These are phyloP conservation scores for Dillenia turbinata DNA, from an alignment of 164 flowering plant genomes.

Conservation along the genomic window DNA sequence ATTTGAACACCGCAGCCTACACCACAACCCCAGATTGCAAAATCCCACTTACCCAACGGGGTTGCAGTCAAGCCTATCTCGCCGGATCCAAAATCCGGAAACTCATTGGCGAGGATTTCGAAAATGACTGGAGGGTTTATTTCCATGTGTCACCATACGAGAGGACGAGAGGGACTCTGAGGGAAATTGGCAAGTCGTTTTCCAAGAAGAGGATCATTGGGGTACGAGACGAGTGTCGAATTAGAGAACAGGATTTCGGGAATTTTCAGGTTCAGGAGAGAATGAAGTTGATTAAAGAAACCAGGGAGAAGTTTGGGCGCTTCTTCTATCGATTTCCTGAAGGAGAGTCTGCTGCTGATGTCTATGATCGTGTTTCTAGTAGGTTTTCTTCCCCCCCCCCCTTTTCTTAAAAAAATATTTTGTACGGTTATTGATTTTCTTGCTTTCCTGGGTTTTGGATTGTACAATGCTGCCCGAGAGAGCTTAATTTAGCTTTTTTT, in stretches of 20 bases:
- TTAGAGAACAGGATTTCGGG: conserved; percentile 96
- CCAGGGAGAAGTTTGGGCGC: conserved; percentile 77
- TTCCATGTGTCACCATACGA: conserved; percentile 93
- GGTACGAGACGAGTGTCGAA: conserved; percentile 85
- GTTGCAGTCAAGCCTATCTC: conserved; percentile 49
- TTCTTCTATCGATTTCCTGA: conserved; percentile 95
- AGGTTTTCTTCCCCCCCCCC: conserved; percentile 11
- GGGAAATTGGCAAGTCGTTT: conserved; percentile 76
- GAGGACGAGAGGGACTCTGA: conserved; percentile 70
- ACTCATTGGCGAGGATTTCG: conserved; percentile 23
- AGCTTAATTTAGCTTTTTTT: background rate
- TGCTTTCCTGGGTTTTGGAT: conserved; percentile 2
- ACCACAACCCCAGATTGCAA: conserved; percentile 74
- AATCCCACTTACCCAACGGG: conserved; percentile 61
- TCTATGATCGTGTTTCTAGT: conserved; percentile 92
- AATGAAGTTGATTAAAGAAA: conserved; percentile 68
- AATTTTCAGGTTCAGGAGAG: conserved; percentile 87
- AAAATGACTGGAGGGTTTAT: conserved; percentile 55
- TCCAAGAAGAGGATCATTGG: conserved; percentile 58
- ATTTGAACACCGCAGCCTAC: conserved; percentile 60
- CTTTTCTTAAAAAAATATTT: background rate
- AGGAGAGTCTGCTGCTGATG: conserved; percentile 98
- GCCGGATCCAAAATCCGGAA: conserved; percentile 47
- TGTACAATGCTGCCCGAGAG: no score
- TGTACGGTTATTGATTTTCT: background rate